Conservation (phyloP, 164 flowering plant species). For the Chimonanthus salicifolius region DNA sequence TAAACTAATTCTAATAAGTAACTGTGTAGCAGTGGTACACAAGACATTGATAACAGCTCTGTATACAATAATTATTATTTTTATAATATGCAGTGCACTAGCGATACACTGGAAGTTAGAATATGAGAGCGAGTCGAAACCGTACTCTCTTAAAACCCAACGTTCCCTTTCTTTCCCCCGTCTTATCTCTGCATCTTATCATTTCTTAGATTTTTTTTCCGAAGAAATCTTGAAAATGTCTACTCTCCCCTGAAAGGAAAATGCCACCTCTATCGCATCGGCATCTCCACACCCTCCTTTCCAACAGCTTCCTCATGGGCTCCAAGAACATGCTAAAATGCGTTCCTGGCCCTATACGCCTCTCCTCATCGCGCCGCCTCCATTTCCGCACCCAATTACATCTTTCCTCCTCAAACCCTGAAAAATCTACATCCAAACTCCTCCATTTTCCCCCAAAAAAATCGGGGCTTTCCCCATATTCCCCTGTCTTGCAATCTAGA, state of each 20-base stretch:
- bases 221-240: slow-evolving; percentile 1
- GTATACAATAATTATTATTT: no score
- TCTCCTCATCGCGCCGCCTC: background rate
- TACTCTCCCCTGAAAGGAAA: background rate
- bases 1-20: no score
- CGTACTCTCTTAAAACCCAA: background rate
- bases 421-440: background rate
- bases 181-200: background rate
- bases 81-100: no score
- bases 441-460: background rate
- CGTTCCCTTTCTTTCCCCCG: background rate
- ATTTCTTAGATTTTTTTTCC: background rate
- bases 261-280: slow-evolving; percentile 8
- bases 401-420: background rate
- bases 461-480: background rate
- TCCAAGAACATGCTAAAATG: slow-evolving; percentile 6
- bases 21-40: no score
- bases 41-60: no score
- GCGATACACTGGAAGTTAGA: no score
- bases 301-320: slow-evolving; percentile 2
- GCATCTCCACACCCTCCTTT: slow-evolving; percentile 2
- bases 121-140: background rate
- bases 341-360: background rate
- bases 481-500: slow-evolving; percentile 3
- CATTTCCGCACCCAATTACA: background rate